phyloP scores from a whole-genome alignment of 179 eudicot genomes.

The Carnegiea gigantea region DNA sequence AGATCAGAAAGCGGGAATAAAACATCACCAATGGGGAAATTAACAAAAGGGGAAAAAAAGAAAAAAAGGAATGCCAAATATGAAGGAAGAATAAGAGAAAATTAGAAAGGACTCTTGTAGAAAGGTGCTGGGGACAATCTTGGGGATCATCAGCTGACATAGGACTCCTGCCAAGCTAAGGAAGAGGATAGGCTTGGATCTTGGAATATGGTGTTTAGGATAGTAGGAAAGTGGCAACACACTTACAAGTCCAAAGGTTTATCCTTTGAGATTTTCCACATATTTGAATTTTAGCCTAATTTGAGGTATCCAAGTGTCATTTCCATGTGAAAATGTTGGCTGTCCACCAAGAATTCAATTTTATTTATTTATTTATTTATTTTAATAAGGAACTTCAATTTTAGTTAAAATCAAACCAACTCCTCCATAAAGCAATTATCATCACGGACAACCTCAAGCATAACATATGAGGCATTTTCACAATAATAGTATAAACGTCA shows the following conservation, averaged over 20 bases:
- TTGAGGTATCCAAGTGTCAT: not conserved
- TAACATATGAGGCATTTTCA: too few relatives aligned
- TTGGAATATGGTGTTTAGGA: not conserved
- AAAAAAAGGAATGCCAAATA: not conserved
- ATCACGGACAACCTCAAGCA: too few relatives aligned
- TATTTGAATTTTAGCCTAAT: not conserved
- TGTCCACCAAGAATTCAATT: too few relatives aligned
- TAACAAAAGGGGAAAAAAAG: not conserved
- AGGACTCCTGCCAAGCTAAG: not conserved
- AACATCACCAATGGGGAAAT: not conserved
- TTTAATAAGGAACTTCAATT: too few relatives aligned
- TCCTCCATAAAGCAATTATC: not conserved
- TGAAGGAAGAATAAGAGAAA: not conserved
- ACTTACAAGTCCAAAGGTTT: not conserved
- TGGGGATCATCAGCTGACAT: not conserved
- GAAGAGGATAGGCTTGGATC: not conserved
- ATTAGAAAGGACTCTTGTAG: not conserved
- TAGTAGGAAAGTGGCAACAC: not conserved
- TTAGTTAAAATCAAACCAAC: too few relatives aligned
- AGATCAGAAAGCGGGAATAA: conserved; percentile 4
- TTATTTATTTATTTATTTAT: too few relatives aligned
- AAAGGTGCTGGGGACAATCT: not conserved
- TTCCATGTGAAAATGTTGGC: too few relatives aligned
- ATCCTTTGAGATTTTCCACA: not conserved
- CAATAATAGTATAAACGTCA: too few relatives aligned